Evolutionary conservation across 176 grass and related monocot species (phyloP).

Genomic region (Tillandsia leiboldiana): DNA sequence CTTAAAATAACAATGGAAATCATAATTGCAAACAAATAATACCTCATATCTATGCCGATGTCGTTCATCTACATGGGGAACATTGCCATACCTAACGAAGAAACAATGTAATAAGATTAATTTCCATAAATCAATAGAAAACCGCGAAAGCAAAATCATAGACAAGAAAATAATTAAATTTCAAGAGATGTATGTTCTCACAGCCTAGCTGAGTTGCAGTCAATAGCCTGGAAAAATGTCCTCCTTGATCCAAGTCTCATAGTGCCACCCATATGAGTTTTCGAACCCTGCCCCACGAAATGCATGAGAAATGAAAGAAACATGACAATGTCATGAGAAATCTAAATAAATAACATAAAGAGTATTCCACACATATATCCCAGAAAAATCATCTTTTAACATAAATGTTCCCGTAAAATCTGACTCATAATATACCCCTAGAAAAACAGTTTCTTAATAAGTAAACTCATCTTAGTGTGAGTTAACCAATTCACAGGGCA

Average conservation of each 20-base stretch:
- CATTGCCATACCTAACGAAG: conserved; percentile 60
- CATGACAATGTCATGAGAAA: background rate
- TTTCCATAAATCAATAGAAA: conserved; percentile 14
- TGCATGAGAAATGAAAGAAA: conserved; percentile 1
- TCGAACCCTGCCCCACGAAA: conserved; percentile 55
- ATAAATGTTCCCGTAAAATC: too few relatives aligned
- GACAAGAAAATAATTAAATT: background rate
- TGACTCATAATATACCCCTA: too few relatives aligned
- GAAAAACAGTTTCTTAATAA: too few relatives aligned
- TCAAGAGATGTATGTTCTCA: conserved; percentile 33
- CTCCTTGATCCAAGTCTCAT: conserved; percentile 95
- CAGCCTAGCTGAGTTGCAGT: conserved; percentile 77
- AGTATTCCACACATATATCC: too few relatives aligned
- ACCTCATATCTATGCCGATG: conserved; percentile 98
- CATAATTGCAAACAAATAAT: conserved; percentile 10
- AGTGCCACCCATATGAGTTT: conserved; percentile 96
- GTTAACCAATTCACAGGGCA: too few relatives aligned
- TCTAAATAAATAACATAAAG: background rate
- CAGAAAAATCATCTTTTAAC: too few relatives aligned
- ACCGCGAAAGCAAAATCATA: background rate
- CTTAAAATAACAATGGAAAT: background rate
- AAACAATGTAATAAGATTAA: conserved; percentile 5
- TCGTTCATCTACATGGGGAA: conserved; percentile 59
- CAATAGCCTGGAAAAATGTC: conserved; percentile 50
- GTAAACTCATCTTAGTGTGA: too few relatives aligned